A percentile compares a stretch with the other conserved stretches of the same genome.
phyloP scores from a whole-genome alignment of 2,329 filamentous ascomycete genomes.

The Zymoseptoria passerinii region DNA sequence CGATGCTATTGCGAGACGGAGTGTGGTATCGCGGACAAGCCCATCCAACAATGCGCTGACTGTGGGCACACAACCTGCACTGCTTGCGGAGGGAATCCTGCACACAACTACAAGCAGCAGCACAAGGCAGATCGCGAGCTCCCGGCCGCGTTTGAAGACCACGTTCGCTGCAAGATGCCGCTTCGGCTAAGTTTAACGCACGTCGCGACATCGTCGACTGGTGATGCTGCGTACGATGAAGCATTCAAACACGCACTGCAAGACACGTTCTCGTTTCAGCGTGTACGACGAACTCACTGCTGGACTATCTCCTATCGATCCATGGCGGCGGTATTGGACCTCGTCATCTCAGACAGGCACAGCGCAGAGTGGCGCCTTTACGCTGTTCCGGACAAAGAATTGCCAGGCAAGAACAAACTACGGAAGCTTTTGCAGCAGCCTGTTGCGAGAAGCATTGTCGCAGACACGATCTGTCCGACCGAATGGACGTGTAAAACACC shows the following conservation, averaged over 20 bases:
- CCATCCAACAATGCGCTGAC: conserved; percentile 41
- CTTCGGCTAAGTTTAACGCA: conserved; percentile 11
- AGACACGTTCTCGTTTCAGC: conserved; percentile 29
- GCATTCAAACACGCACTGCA: conserved; percentile 20
- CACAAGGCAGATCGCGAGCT: conserved; percentile 24
- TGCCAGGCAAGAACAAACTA: conserved; percentile 17
- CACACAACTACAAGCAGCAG: conserved; percentile 35
- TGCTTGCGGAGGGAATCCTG: conserved; percentile 47
- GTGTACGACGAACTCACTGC: conserved; percentile 23
- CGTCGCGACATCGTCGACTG: not conserved
- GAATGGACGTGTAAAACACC: not conserved
- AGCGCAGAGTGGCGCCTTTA: conserved; percentile 27
- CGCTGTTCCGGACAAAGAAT: conserved; percentile 10
- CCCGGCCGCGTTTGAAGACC: conserved; percentile 15
- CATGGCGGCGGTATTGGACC: conserved; percentile 29
- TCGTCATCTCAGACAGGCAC: conserved; percentile 20
- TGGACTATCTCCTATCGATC: conserved; percentile 38
- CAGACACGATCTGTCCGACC: conserved; percentile 30
- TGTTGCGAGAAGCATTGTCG: conserved; percentile 17
- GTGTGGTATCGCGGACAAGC: conserved; percentile 29
- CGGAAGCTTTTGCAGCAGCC: conserved; percentile 21
- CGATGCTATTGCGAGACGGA: conserved; percentile 51
- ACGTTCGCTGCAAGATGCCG: conserved; percentile 15
- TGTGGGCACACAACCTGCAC: conserved; percentile 50
- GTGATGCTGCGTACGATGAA: not conserved